Conservation (phyloP, 202 grass and related monocot species). For the Cymbopogon flexuosus region DNA sequence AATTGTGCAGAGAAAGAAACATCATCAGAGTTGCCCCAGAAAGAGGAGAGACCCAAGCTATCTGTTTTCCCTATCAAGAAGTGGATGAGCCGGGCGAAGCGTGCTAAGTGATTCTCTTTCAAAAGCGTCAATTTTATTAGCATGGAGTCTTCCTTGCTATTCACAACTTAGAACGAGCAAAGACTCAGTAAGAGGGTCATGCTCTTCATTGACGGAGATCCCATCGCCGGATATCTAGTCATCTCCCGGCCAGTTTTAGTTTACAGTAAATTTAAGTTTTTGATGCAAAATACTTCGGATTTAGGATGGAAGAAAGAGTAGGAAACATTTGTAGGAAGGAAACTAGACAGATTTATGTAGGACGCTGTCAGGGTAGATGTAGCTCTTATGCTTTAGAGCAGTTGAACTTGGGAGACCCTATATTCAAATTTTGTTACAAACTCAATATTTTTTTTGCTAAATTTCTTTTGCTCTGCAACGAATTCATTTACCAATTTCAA, state of each 20-base stretch:
- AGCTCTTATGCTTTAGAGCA: not conserved
- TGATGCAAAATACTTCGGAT: not conserved
- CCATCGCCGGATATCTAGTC: not conserved
- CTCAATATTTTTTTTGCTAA: not conserved
- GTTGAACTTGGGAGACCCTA: not conserved
- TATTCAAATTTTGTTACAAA: not conserved
- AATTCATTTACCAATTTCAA: not conserved
- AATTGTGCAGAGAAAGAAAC: constrained; percentile 38
- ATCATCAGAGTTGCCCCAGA: constrained; percentile 24
- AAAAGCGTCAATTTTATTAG: not conserved
- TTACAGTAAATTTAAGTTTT: not conserved
- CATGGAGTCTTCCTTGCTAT: not conserved
- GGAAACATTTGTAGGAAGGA: not conserved
- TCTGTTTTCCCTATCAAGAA: constrained; percentile 78
- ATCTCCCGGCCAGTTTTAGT: not conserved
- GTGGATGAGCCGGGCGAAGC: constrained; percentile 62
- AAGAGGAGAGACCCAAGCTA: constrained; percentile 45
- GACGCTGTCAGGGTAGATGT: not conserved
- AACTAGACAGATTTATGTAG: not conserved
- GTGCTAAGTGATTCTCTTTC: constrained; percentile 31
- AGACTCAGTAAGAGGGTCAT: not conserved
- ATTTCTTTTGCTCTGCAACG: not conserved
- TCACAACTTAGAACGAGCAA: not conserved
- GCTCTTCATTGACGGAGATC: not conserved
- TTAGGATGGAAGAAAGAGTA: not conserved